Evolutionary conservation across 2,329 filamentous ascomycete genomes (phyloP), one percentile per base, ranked within the genome.

Genomic region (Drechslerella dactyloides): DNA sequence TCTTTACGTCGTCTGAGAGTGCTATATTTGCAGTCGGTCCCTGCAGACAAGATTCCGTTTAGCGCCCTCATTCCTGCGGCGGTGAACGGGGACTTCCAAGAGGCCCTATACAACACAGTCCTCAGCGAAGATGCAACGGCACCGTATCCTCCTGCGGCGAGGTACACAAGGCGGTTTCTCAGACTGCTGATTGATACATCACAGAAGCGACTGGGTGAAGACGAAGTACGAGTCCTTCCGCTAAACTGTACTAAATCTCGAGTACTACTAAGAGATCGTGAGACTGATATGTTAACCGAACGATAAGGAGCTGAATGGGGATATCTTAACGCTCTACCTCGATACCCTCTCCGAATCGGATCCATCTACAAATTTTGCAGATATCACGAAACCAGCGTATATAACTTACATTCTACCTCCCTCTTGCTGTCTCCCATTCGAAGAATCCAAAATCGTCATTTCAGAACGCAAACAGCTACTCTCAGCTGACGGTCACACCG

Each of bases 401-500:
- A 75, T 76, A 19, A 77, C 76, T 1, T 77, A 77, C 40, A 62
- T 69, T 2, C 65, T 76, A 15, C 74, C 75, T 13, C 27, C 59
- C 1, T 53, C 46, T 6, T 48, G 57, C 13, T 19, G 50, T 48
- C 13, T 62, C 48, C 53, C 65, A 53, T 13, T 63, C 46, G 15
- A 58, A 44, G 21, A 84, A 92, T 64, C 89, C 86, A 0, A 81
- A 92, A 1, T 83, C 90, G 13, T 90, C 93, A 79, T 87, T 87
- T 33, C 85, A 86, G 1, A 84, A 84, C 30, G 68, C 11, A 65
- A 48, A 10, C 50, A 60, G 8, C 83, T 93, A 27, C 85, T 93
- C 53, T 86, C 89, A 1, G 87, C 87, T 1, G 84, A 83, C 0
- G 89, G 89, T 0, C 92, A 89, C 0, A 93, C 90, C 0, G 90